Evolutionary conservation across 306 rosid genomes (phyloP), one percentile per base, ranked within the genome.

Genomic region (Mucuna pruriens): DNA sequence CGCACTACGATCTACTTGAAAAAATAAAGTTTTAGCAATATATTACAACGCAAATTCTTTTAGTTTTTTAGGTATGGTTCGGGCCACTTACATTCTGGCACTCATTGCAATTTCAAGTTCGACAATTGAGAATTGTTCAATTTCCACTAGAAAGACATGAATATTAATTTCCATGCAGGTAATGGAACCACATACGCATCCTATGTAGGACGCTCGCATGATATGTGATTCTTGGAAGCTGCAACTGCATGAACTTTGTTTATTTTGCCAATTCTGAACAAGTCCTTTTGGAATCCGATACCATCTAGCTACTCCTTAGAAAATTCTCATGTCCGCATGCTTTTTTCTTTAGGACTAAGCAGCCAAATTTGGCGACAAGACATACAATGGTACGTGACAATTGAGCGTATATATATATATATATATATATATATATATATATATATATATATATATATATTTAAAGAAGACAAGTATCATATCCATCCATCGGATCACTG

Each of bases 231-330:
- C 66, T 26, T 57, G 60, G 46, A 75, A 52, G 46, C 25, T 39
- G 62, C 29, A 75, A 12, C 51, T 10, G n/a, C n/a, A n/a, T n/a
- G 9, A 65, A 29, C 48, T 67, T 66, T 26, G 44, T 60, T 44
- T 42, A 33, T 52, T 45, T 76, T 63, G 19, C 63, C 19, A 26
- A 73, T 22, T 77, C 7, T 38, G 54, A 67, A 23, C 38, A 61
- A 78, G 57, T 71, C 52, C 20, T 60, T 45, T 16, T 6, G 26
- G 84, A 76, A 84, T 90, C 88, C 0, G 79, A 86, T 77, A n/a
- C 85, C 75, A 22, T 42, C 79, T 46, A 15, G 22, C 58, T 69
- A 76, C 33, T 77, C 75, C 74, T 55, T 45, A 31, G 34, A 54
- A 80, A 51, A 22, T 22, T 5, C n/a, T 33, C 55, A 4, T 25